Evolutionary conservation across 2,329 filamentous ascomycete species (phyloP).

Genomic region (Teratosphaeria zuluensis): DNA sequence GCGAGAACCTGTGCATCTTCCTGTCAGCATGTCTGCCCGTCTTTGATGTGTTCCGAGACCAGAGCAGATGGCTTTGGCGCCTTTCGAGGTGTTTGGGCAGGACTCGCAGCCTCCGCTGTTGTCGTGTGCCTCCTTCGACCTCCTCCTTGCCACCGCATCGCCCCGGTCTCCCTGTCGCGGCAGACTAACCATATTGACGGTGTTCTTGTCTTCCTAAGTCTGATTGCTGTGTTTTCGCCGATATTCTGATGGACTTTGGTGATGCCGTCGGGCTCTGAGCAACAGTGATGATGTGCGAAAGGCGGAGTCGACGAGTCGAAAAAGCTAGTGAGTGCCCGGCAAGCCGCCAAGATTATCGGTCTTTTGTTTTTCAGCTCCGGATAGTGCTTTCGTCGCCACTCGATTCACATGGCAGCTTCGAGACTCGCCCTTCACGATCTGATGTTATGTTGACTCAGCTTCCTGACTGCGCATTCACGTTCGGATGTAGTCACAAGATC

Average conservation of each 20-base stretch:
- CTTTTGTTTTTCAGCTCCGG: too few species aligned
- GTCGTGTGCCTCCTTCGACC: conserved; percentile 18
- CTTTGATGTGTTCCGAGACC: background rate
- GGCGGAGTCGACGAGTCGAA: conserved; percentile 2
- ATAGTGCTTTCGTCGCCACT: background rate
- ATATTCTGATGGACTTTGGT: conserved; percentile 3
- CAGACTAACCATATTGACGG: conserved; percentile 23
- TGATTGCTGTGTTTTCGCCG: background rate
- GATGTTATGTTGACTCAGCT: too few species aligned
- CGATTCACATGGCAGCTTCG: too few species aligned
- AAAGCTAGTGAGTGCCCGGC: background rate
- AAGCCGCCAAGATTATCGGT: too few species aligned
- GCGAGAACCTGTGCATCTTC: conserved; percentile 75
- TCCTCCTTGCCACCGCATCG: conserved; percentile 7
- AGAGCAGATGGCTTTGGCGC: background rate
- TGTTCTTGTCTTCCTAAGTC: conserved; percentile 6
- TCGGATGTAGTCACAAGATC: too few species aligned
- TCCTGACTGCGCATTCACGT: too few species aligned
- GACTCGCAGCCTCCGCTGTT: background rate
- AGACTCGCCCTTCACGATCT: too few species aligned
- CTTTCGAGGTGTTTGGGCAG: background rate
- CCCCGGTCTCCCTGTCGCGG: conserved; percentile 2
- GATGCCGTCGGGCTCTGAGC: conserved; percentile 7
- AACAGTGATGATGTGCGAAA: conserved; percentile 1
- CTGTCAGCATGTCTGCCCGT: conserved; percentile 14